Conservation (phyloP, 1,284 basidiomycete genomes). For the Bjerkandera adusta region DNA sequence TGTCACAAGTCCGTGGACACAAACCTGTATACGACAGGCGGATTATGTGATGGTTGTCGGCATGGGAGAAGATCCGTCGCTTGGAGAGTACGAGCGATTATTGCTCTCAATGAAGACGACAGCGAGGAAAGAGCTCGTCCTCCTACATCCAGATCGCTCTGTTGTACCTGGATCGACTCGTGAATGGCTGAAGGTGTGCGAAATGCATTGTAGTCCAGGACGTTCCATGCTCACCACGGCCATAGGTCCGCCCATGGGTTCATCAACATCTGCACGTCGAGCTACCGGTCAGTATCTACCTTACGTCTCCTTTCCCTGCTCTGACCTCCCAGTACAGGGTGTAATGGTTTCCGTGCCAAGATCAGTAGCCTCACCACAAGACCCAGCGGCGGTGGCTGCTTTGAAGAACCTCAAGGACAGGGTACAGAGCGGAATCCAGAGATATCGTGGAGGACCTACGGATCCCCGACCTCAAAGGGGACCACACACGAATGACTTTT, state of each 20-base stretch:
- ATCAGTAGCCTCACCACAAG: slow-evolving; percentile 54
- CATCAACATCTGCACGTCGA: slow-evolving; percentile 92
- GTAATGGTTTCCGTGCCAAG: slow-evolving; percentile 67
- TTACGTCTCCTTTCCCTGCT: neutral
- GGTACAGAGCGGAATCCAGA: slow-evolving; percentile 87
- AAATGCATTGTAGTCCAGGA: slow-evolving; percentile 6
- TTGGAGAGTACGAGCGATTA: slow-evolving; percentile 93
- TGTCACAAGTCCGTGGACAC: slow-evolving; percentile 93
- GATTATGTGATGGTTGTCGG: slow-evolving; percentile 96
- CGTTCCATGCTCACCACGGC: slow-evolving; percentile 6
- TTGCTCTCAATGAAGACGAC: slow-evolving; percentile 95
- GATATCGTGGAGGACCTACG: slow-evolving; percentile 75
- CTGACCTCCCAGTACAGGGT: slow-evolving; percentile 44
- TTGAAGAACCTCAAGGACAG: slow-evolving; percentile 89
- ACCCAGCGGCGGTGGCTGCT: slow-evolving; percentile 87
- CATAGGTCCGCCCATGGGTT: slow-evolving; percentile 89
- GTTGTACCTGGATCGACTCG: slow-evolving; percentile 92
- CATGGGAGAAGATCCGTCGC: slow-evolving; percentile 87
- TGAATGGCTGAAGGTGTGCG: slow-evolving; percentile 90
- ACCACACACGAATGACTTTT: slow-evolving; percentile 89
- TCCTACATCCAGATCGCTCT: slow-evolving; percentile 90
- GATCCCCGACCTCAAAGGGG: slow-evolving; percentile 72
- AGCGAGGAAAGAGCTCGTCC: slow-evolving; percentile 93
- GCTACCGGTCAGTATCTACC: slow-evolving; percentile 55
- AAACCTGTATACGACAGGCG: slow-evolving; percentile 95